A percentile compares a stretch with the other conserved stretches of the same genome.
Evolutionary conservation across 164 flowering plant genomes (phyloP).

Genomic region (Dillenia turbinata): DNA sequence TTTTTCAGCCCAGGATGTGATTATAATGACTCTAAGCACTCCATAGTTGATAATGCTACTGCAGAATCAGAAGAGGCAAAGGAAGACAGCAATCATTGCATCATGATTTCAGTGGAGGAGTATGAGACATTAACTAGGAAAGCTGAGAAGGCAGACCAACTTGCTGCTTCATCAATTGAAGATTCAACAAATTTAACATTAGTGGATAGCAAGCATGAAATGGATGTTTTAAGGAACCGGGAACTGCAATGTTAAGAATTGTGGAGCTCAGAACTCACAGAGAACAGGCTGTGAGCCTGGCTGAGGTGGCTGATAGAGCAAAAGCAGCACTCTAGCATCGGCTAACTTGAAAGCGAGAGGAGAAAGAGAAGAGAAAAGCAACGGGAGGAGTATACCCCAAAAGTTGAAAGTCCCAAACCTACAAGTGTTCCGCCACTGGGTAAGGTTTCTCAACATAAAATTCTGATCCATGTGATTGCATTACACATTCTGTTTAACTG

Average conservation of each 20-base stretch:
- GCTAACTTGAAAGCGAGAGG: constrained; percentile 42
- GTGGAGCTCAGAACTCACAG: constrained; percentile 35
- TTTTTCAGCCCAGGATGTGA: background rate
- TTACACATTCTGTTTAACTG: too few relatives aligned
- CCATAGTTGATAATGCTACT: constrained; percentile 2
- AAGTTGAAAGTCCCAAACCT: constrained; percentile 6
- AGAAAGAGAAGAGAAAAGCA: constrained; percentile 37
- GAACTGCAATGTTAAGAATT: constrained; percentile 32
- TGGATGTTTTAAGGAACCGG: constrained; percentile 37
- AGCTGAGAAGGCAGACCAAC: constrained; percentile 23
- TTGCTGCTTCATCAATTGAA: constrained; percentile 4
- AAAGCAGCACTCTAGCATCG: constrained; percentile 45
- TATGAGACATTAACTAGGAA: constrained; percentile 28
- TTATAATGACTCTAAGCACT: constrained; percentile 2
- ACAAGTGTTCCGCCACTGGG: constrained; percentile 36
- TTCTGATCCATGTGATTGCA: constrained; percentile 21
- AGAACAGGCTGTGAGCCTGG: constrained; percentile 43
- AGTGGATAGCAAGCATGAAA: constrained; percentile 17
- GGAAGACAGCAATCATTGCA: constrained; percentile 6
- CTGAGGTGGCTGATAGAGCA: constrained; percentile 56
- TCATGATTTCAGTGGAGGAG: constrained; percentile 36
- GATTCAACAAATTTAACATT: constrained; percentile 1
- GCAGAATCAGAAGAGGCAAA: constrained; percentile 7
- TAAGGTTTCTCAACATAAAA: constrained; percentile 60
- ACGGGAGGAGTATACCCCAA: constrained; percentile 26